Base-by-base conservation (phyloP, 306 rosid genomes). In the Cyamopsis tetragonoloba region DNA sequence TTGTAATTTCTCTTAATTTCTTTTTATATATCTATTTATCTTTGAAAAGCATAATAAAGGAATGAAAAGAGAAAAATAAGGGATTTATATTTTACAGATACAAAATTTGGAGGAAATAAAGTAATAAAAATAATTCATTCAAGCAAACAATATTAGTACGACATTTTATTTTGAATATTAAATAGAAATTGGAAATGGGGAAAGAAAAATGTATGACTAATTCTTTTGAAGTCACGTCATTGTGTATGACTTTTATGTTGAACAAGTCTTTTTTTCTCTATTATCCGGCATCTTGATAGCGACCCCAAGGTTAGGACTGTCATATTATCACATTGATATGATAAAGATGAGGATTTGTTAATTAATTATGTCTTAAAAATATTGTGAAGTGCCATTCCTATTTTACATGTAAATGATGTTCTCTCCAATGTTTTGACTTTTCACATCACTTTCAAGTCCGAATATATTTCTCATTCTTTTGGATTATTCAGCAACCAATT, bases 361-460 rank as follows among this genome's bases (percentile, higher is more conserved):
- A 48, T 48, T 31, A 12, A 8, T 20, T 22, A 20, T 22, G 20
- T n/a, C n/a, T n/a, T 5, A 53, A 53, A 2, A 5, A 12, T 22
- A 24, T 46, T 10, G 24, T 18, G 8, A 18, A 51, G 7, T 7
- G 48, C 4, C 34, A 14, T 62, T 43, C 48, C 24, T n/a, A 22
- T 17, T 22, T 11, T 22, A 26, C 59, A 39, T 20, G 51, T 39
- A 12, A 24, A 59, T 4, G 27, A 43, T n/a, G n/a, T n/a, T 55
- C 57, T 64, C 51, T 74, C 62, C 6, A 73, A 13, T 56, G 35
- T 23, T 48, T 70, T 50, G 31, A 26, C 60, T 49, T 51, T 48
- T 30, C 15, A 31, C 69, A 70, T n/a, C 46, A 44, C 20, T 32
- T 48, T 24, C 62, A 37, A 57, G 38, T 6, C 3, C 18, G 28